These are phyloP conservation scores for Ballota nigra DNA, from an alignment of 257 asterid genomes.

Conservation along the genomic window DNA sequence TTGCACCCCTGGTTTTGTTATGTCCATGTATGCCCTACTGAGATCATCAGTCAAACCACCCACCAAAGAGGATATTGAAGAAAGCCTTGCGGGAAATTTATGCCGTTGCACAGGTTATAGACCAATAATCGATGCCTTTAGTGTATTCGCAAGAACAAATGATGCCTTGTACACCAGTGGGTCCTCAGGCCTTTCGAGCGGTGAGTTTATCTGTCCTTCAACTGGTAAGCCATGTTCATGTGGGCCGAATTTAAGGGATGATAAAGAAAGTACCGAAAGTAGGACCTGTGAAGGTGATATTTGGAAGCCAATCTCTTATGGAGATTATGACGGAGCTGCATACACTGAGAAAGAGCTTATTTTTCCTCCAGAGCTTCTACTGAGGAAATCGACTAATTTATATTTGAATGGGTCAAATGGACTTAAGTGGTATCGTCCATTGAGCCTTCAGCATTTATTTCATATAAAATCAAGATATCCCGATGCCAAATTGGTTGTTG, in stretches of 20 bases:
- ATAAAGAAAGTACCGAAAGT: conserved; percentile 26
- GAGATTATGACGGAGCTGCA: conserved; percentile 64
- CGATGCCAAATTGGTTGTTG: conserved; percentile 71
- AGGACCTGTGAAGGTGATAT: conserved; percentile 26
- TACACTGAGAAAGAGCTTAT: conserved; percentile 81
- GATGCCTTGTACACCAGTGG: conserved; percentile 62
- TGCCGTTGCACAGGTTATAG: conserved; percentile 99
- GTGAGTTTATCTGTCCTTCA: conserved; percentile 82
- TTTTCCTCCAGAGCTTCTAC: conserved; percentile 84
- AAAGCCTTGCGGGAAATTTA: conserved; percentile 92
- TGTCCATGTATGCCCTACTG: conserved; percentile 92
- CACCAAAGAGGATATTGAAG: conserved; percentile 76
- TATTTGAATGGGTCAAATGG: conserved; percentile 64
- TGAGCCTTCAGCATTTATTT: conserved; percentile 61
- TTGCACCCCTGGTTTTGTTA: conserved; percentile 96
- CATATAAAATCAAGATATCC: conserved; percentile 66
- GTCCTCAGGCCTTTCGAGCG: conserved; percentile 36
- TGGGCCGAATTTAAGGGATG: conserved; percentile 36
- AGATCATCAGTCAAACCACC: conserved; percentile 76
- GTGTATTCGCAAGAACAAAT: conserved; percentile 75
- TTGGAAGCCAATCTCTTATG: conserved; percentile 57
- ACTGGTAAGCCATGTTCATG: conserved; percentile 97
- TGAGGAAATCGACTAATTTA: conserved; percentile 52
- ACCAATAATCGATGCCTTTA: conserved; percentile 91
- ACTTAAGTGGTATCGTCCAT: conserved; percentile 81